These are phyloP conservation scores for Hanseniaspora guilliermondii DNA, from an alignment of 805 yeast species.

Conservation along the genomic window DNA sequence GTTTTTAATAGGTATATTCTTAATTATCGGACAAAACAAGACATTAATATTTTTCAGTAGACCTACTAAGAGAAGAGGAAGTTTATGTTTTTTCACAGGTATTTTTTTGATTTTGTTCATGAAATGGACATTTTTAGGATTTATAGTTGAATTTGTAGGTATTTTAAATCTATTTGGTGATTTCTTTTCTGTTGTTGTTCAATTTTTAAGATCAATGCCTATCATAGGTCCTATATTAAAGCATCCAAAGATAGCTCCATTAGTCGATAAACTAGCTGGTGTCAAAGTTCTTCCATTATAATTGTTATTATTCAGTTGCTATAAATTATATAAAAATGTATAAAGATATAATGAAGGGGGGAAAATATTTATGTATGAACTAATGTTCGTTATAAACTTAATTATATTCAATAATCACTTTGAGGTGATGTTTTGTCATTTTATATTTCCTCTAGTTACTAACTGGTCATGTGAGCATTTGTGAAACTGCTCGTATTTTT, in stretches of 20 bases:
- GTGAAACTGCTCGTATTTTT: too few relatives aligned
- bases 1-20: conserved; percentile 65
- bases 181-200: conserved; percentile 77
- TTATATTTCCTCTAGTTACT: too few relatives aligned
- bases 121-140: conserved; percentile 74
- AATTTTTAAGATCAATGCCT: conserved; percentile 79
- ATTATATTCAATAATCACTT: too few relatives aligned
- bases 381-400: too few relatives aligned
- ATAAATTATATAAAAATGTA: too few relatives aligned
- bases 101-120: conserved; percentile 53
- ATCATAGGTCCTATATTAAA: conserved; percentile 73
- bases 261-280: conserved; percentile 50
- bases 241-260: conserved; percentile 73
- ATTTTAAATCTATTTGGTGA: conserved; percentile 84
- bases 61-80: conserved; percentile 76
- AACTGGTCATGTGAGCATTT: too few relatives aligned
- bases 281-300: conserved; percentile 55
- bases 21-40: conserved; percentile 80
- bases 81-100: conserved; percentile 67
- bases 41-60: conserved; percentile 62
- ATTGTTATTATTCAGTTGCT: too few relatives aligned
- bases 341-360: too few relatives aligned
- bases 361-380: too few relatives aligned
- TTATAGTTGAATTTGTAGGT: conserved; percentile 76
- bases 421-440: too few relatives aligned